A percentile compares a stretch with the other conserved stretches of the same genome.
These are phyloP conservation scores for Coemansia sp. DNA, from an alignment of 192 early-diverging fungal genomes.

Conservation along the genomic window DNA sequence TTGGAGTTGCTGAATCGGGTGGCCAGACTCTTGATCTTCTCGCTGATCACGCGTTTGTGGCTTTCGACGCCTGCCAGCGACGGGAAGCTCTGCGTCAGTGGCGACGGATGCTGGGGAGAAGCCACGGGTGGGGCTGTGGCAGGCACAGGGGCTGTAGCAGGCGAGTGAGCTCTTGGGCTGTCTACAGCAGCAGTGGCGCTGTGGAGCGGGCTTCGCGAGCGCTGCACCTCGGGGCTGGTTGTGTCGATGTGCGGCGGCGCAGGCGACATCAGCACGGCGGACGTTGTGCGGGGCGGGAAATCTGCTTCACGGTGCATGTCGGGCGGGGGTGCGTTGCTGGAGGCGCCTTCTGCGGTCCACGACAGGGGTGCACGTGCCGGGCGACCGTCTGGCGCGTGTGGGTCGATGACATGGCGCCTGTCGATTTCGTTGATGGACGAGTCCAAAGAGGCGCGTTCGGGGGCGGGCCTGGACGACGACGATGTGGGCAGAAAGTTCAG, in stretches of 20 bases:
- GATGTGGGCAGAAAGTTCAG: constrained; percentile 15
- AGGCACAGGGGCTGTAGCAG: constrained; percentile 1
- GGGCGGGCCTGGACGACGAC: not conserved
- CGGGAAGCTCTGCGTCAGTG: constrained; percentile 7
- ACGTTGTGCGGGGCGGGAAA: constrained; percentile 50
- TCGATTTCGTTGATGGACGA: not conserved
- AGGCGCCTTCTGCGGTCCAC: not conserved
- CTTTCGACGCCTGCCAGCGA: constrained; percentile 9
- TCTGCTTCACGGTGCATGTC: not conserved
- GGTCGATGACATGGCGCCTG: not conserved
- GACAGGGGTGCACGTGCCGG: not conserved
- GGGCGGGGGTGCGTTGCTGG: not conserved
- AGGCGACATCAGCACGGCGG: constrained; percentile 18
- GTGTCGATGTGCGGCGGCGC: constrained; percentile 35
- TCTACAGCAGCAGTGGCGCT: not conserved
- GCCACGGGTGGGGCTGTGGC: not conserved
- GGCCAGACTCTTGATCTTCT: constrained; percentile 47
- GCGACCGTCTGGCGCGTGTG: not conserved
- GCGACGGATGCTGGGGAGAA: not conserved
- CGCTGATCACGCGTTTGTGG: constrained; percentile 47
- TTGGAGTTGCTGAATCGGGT: constrained; percentile 47
- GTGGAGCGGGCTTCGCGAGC: not conserved
- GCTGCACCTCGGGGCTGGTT: not conserved
- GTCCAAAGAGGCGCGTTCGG: not conserved
- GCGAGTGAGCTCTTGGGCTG: not conserved